Base-by-base conservation (phyloP, 2,329 filamentous ascomycete species). In the Apiospora sp. region DNA sequence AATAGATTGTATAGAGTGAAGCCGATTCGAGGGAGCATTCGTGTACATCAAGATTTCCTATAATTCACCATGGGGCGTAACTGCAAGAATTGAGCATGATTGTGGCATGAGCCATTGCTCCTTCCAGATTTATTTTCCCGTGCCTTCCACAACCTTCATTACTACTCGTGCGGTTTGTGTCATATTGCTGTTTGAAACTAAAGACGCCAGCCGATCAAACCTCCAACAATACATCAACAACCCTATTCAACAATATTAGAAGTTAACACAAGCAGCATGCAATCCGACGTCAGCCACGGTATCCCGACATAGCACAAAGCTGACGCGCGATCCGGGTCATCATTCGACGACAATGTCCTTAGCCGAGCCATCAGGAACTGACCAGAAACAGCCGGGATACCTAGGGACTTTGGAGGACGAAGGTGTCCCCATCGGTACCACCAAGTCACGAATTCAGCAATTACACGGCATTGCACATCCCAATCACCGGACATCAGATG, bases 1-100 rank as follows among this genome's bases (percentile, higher is more conserved):
- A 95, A 89, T 95, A 94, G 41, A 87, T 81, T 80, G 81, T 84
- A 82, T 86, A 85, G 85, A 85, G 76, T 83, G 83, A 83, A 79
- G 41, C 67, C 44, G 24, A 34, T 27, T 48, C 41, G 79, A 71
- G 76, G 71, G 72, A 72, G 73, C 76, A 78, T 77, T 70, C 77
- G 77, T 80, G 80, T 83, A 83, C 82, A 84, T 82, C 82, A 82
- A 78, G 79, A 76, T 79, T 78, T 77, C 76, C 78, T 79, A 78
- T 75, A 75, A 74, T 74, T 71, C 73, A 74, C 72, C 48, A 58
- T 72, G 69, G 72, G 77, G 74, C 78, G 73, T 75, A 77, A 75
- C 73, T 76, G 75, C 74, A 76, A 71, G 75, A 79, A 79, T 78
- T 74, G 67, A 78, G 72, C 71, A 76, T 75, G 72, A 41, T 76